Percentiles rank a stretch among this genome's conserved stretches.
These are phyloP conservation scores for Debaryomyces psychrophilus DNA, from an alignment of 1,139 yeast species.

Conservation along the genomic window DNA sequence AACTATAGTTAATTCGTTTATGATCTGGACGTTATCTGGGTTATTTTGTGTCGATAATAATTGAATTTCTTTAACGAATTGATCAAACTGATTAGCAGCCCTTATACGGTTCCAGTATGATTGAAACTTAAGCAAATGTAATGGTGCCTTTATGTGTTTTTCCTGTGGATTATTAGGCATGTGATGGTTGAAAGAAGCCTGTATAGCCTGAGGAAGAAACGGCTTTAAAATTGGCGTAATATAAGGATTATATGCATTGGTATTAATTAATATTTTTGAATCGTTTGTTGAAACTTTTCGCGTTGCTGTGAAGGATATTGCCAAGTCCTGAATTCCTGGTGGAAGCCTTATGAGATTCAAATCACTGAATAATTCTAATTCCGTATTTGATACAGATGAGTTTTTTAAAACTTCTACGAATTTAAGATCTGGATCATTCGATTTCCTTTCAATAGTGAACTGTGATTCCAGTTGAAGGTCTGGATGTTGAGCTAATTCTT, in stretches of 20 bases:
- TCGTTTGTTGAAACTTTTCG: conserved; percentile 30
- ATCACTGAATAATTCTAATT: conserved; percentile 42
- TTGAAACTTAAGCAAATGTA: conserved; percentile 42
- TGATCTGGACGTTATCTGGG: conserved; percentile 24
- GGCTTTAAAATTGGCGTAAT: conserved; percentile 40
- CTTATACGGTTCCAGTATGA: conserved; percentile 55
- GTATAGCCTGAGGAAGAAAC: conserved; percentile 40
- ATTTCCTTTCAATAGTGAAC: conserved; percentile 9
- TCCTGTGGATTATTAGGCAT: conserved; percentile 20
- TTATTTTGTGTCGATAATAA: conserved; percentile 25
- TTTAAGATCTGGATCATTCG: conserved; percentile 20
- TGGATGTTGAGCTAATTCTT: not conserved
- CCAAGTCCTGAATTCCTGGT: conserved; percentile 72
- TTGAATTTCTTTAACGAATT: conserved; percentile 36
- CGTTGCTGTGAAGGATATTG: conserved; percentile 53
- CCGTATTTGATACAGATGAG: conserved; percentile 36
- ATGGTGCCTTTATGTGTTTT: conserved; percentile 33
- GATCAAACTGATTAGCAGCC: conserved; percentile 41
- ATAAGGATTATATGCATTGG: conserved; percentile 33
- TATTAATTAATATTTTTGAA: conserved; percentile 30
- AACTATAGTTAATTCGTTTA: conserved; percentile 47
- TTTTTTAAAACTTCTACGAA: conserved; percentile 34
- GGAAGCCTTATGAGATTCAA: conserved; percentile 55
- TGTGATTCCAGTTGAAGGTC: not conserved
- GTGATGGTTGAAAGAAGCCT: conserved; percentile 20